Evolutionary conservation across 805 yeast genomes (phyloP), one percentile per base, ranked within the genome.

Genomic region (Candida michaelii): DNA sequence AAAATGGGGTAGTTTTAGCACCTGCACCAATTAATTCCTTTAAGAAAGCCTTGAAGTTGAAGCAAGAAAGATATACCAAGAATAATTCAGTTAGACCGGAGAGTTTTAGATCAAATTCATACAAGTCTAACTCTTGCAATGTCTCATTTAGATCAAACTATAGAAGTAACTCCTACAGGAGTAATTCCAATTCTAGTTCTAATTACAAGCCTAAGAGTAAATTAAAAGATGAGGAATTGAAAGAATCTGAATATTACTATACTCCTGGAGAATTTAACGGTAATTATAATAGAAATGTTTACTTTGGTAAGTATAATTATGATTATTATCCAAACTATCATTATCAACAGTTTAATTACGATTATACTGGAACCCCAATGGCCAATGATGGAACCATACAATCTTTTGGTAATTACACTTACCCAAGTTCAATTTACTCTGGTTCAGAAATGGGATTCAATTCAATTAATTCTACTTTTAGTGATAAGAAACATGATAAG

Each of bases 11-110:
- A 46, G 74, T 71, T 32, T 69, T 85, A 43, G 95, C 95, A 0
- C 95, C 95, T 7, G 91, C 95, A 4, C 95, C 95, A 2, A 81
- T 86, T 27, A 82, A 82, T 54, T 71, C 83, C 24, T 44, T 40
- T 7, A 48, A 48, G 37, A 47, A 27, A 24, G 14, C 40, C 4
- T 4, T 16, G 4, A 25, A 36, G 15, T 5, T 12, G 17, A 27
- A 16, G 12, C 3, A 19, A 17, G 39, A 40, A 27, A 18, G 30
- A 21, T 5, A 34, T 6, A 21, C 23, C 23, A 5, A 6, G 23
- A 21, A 21, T 17, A 36, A 40, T 21, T 30, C 33, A 13, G 25
- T 48, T 16, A 30, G 29, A 27, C n/a, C 36, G 15, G 17, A 40
- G 3, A 21, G 23, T 8, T 8, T 21, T 5, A 36, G 39, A 25